Percentiles rank a stretch among this genome's conserved stretches.
Evolutionary conservation across 2,329 filamentous ascomycete genomes (phyloP).

Genomic region (Neonectria neomacrospora): DNA sequence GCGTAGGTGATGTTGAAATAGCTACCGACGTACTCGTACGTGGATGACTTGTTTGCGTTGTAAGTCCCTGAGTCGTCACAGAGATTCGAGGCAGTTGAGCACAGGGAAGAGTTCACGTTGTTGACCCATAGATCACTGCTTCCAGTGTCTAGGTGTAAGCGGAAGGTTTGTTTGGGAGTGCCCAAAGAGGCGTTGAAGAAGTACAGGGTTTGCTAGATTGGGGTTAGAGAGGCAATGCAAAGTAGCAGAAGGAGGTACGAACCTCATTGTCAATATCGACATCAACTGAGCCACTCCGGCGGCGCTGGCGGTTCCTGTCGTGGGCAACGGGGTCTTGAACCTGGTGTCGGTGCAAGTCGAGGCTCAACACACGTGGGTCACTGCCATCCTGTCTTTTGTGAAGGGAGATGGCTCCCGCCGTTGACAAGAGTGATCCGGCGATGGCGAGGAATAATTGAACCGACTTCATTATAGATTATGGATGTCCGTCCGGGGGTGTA

Average conservation of each 20-base stretch:
- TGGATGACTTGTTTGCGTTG: conserved; percentile 75
- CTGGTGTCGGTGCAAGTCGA: conserved; percentile 54
- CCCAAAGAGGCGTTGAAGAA: conserved; percentile 72
- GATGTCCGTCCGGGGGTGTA: conserved; percentile 1
- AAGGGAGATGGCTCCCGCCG: conserved; percentile 44
- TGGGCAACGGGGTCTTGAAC: conserved; percentile 55
- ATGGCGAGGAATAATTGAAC: conserved; percentile 41
- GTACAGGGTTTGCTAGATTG: conserved; percentile 67
- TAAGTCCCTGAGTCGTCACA: conserved; percentile 76
- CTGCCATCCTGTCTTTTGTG: conserved; percentile 45
- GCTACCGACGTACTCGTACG: conserved; percentile 77
- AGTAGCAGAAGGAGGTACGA: conserved; percentile 31
- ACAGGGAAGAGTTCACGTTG: conserved; percentile 69
- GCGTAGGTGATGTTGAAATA: conserved; percentile 90
- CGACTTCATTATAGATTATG: conserved; percentile 51
- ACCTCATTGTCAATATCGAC: conserved; percentile 68
- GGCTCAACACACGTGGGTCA: conserved; percentile 57
- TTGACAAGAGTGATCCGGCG: conserved; percentile 41
- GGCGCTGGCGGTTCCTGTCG: conserved; percentile 57
- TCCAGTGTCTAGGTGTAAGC: conserved; percentile 73
- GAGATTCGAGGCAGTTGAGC: conserved; percentile 57
- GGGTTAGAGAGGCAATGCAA: conserved; percentile 4
- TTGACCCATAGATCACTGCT: conserved; percentile 80
- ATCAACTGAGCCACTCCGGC: conserved; percentile 55
- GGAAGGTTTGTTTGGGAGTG: conserved; percentile 67